These are phyloP conservation scores for Mychonastes homosphaera DNA, from an alignment of 139 green algal genomes.

Conservation along the genomic window DNA sequence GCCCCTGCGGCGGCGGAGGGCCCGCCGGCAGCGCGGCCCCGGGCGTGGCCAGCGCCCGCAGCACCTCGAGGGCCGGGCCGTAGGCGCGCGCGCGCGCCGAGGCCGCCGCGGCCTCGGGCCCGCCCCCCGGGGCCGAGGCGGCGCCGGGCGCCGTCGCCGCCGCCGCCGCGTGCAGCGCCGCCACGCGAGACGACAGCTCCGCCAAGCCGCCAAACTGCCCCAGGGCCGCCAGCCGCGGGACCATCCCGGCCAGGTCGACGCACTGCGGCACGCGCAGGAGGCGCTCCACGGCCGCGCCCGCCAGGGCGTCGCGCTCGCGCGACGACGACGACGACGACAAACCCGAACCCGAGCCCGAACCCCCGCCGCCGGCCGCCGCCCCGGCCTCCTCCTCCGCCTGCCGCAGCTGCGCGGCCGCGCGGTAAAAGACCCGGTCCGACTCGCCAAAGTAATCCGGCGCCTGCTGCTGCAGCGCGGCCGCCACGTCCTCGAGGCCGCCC, in stretches of 20 bases:
- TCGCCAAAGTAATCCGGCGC: slow-evolving; percentile 70
- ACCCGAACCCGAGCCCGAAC: not conserved
- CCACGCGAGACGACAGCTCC: too few relatives aligned
- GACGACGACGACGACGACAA: not conserved
- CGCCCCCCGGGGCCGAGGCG: too few relatives aligned
- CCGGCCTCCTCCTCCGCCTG: not conserved
- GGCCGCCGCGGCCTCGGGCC: too few relatives aligned
- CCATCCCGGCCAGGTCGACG: slow-evolving; percentile 43
- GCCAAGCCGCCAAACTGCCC: too few relatives aligned
- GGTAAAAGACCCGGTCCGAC: slow-evolving; percentile 65
- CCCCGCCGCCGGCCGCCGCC: not conserved
- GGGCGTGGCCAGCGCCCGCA: too few relatives aligned
- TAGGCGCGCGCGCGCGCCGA: too few relatives aligned
- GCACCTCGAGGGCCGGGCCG: too few relatives aligned
- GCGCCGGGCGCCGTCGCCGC: too few relatives aligned
- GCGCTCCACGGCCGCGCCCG: slow-evolving; percentile 39
- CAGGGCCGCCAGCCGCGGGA: slow-evolving; percentile 56
- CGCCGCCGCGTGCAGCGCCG: too few relatives aligned
- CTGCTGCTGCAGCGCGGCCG: slow-evolving; percentile 38
- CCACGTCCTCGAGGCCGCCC: slow-evolving; percentile 42
- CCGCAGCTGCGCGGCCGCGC: slow-evolving; percentile 17
- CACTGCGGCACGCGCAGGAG: slow-evolving; percentile 49
- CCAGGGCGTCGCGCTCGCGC: slow-evolving; percentile 38
- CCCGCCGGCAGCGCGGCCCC: too few relatives aligned
- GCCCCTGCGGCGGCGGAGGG: too few relatives aligned